Evolutionary conservation across 768 basidiomycete species (phyloP).

Genomic region (Amanita brunnescens): DNA sequence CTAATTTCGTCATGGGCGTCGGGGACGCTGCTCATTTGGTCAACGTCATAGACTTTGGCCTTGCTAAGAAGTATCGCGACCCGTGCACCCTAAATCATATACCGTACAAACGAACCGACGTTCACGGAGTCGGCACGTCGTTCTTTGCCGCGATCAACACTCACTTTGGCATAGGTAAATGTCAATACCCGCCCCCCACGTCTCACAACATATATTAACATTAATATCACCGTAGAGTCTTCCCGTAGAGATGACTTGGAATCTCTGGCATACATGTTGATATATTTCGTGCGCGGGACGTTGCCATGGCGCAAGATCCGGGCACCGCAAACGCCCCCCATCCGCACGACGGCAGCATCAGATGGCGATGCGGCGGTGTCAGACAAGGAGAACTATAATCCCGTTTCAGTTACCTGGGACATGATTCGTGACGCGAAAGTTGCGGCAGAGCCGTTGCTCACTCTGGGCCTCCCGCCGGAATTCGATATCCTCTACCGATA

Average conservation of each 20-base stretch:
- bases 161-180: slow-evolving; percentile 66
- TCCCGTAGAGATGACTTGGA: slow-evolving; percentile 76
- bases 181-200: slow-evolving; percentile 1
- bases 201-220: slow-evolving; percentile 9
- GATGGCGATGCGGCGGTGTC: slow-evolving; percentile 11
- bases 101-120: slow-evolving; percentile 64
- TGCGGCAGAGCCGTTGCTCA: slow-evolving; percentile 55
- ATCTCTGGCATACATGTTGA: slow-evolving; percentile 74
- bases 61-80: slow-evolving; percentile 73
- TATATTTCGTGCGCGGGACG: slow-evolving; percentile 72
- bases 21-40: slow-evolving; percentile 52
- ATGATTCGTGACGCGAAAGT: slow-evolving; percentile 69
- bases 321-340: slow-evolving; percentile 33
- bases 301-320: slow-evolving; percentile 73
- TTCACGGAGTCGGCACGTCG: slow-evolving; percentile 73
- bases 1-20: slow-evolving; percentile 96
- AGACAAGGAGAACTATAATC: slow-evolving; percentile 32
- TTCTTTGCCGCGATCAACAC: slow-evolving; percentile 70
- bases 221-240: slow-evolving; percentile 37
- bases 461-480: slow-evolving; percentile 70
- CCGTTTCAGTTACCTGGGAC: slow-evolving; percentile 67
- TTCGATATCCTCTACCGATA: slow-evolving; percentile 78
- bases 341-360: slow-evolving; percentile 15
- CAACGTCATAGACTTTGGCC: slow-evolving; percentile 88
- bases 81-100: slow-evolving; percentile 56